Evolutionary conservation across 2,329 filamentous ascomycete species (phyloP), one percentile per base, ranked within the genome.

Genomic region (Diaporthe vaccinii): DNA sequence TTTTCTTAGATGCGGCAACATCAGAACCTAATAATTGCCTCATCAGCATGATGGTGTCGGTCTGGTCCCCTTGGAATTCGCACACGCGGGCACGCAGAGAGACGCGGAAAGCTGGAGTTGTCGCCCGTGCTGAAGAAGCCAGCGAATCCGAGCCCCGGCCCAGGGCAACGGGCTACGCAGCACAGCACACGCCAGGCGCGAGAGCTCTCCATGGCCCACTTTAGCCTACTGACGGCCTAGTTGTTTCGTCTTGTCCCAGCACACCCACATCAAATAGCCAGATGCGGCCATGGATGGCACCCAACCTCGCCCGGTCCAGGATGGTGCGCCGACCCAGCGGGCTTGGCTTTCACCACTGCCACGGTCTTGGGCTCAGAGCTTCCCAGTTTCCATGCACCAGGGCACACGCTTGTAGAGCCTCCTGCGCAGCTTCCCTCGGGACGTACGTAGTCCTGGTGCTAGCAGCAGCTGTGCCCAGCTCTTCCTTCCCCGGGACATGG

Each of bases 331-430:
- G 31, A 53, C 22, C 46, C 57, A 20, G 12, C 36, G 36, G 44
- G 49, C 65, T 55, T 69, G 34, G 65, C 65, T 55, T 36, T 20
- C 46, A 55, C 49, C 49, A 55, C 49, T 41, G n/a, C 65, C 65
- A 55, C 34, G 49, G 65, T 22, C 49, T 20, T 55, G 49, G 65
- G 49, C 22, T 28, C 31, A 34, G 28, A 46, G 41, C 41, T 49
- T 65, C 61, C 61, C 61, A 34, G 61, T 22, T 34, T 20, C 17
- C 14, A n/a, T 10, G 61, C 61, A 31, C 61, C 46, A 31, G 59
- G 59, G 31, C 22, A 17, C 34, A 10, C 34, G 28, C 65, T 55
- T 41, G 49, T n/a, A 69, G 46, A 69, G 65, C 49, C 49, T 55
- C 34, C 31, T 39, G 46, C 31, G 41, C 62, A 51, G 62, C 61